phyloP scores from a whole-genome alignment of 1,284 basidiomycete species.

The Fomitiporia mediterranea region DNA sequence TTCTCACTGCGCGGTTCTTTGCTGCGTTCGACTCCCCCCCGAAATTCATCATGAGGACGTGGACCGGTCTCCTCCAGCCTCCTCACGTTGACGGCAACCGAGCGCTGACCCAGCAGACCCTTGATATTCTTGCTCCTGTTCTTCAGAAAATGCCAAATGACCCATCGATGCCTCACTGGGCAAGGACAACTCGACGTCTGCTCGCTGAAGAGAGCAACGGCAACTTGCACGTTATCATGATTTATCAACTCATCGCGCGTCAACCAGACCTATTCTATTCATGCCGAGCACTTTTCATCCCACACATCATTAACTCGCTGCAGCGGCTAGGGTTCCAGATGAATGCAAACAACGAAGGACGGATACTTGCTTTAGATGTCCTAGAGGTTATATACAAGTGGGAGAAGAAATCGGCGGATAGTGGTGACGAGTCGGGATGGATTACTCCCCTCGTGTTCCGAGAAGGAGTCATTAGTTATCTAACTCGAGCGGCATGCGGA shows the following conservation, averaged over 20 bases:
- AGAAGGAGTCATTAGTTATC: conserved; percentile 90
- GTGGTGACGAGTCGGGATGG: conserved; percentile 42
- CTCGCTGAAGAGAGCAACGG: conserved; percentile 87
- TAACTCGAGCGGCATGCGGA: conserved; percentile 84
- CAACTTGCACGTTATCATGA: conserved; percentile 79
- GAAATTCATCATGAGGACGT: conserved; percentile 94
- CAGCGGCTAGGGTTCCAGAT: conserved; percentile 81
- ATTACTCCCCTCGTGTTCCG: conserved; percentile 75
- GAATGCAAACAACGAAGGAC: conserved; percentile 76
- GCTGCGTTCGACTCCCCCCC: conserved; percentile 86
- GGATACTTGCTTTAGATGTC: conserved; percentile 78
- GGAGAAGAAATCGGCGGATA: conserved; percentile 60
- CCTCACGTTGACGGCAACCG: conserved; percentile 77
- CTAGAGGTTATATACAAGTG: conserved; percentile 85
- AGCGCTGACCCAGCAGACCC: conserved; percentile 77
- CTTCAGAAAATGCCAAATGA: conserved; percentile 56
- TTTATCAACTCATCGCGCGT: conserved; percentile 91
- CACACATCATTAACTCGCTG: conserved; percentile 90
- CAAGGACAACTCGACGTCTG: conserved; percentile 81
- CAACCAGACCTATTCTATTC: conserved; percentile 93
- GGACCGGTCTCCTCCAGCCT: conserved; percentile 87
- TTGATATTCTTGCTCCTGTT: conserved; percentile 90
- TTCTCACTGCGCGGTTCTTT: conserved; percentile 94
- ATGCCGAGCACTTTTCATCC: conserved; percentile 91
- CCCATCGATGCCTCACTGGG: conserved; percentile 78